phyloP scores from a whole-genome alignment of 441 rosid species.

The Erodium moschatum region DNA sequence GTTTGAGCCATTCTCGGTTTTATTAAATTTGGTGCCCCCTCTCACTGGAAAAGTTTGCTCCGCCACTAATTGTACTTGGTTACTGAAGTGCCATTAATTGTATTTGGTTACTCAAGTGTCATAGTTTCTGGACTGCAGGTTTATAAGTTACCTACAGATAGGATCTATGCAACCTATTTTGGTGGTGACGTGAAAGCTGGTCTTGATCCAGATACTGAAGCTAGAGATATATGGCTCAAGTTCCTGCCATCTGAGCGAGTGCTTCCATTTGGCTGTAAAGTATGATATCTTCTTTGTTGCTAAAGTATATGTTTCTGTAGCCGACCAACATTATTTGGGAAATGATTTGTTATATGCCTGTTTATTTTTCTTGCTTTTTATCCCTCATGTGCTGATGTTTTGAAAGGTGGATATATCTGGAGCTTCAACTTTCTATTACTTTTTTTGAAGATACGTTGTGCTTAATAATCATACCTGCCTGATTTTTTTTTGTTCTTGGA shows the following conservation, averaged over 20 bases:
- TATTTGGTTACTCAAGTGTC: background rate
- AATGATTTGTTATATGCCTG: too few species aligned
- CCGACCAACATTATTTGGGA: too few species aligned
- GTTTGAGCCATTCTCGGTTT: background rate
- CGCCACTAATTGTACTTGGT: too few species aligned
- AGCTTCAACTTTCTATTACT: background rate
- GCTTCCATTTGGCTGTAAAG: conserved; percentile 89
- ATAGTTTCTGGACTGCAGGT: conserved; percentile 36
- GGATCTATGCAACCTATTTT: conserved; percentile 89
- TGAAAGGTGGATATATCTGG: too few species aligned
- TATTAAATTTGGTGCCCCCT: too few species aligned
- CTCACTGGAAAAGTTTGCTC: too few species aligned
- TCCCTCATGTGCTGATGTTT: too few species aligned
- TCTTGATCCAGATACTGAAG: conserved; percentile 79
- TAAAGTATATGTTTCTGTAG: conserved; percentile 1
- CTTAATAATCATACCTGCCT: conserved; percentile 10
- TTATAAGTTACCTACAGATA: conserved; percentile 62
- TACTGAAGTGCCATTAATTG: too few species aligned
- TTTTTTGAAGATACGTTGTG: background rate
- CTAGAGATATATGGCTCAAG: conserved; percentile 71
- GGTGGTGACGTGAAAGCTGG: conserved; percentile 91
- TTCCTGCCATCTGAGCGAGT: conserved; percentile 72
- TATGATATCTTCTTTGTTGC: conserved; percentile 24
- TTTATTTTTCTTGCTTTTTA: too few species aligned
- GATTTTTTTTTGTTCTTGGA: conserved; percentile 12